Percentiles rank a stretch among this genome's conserved stretches.
phyloP scores from a whole-genome alignment of 2,329 filamentous ascomycete genomes.

The Periconia sp. region DNA sequence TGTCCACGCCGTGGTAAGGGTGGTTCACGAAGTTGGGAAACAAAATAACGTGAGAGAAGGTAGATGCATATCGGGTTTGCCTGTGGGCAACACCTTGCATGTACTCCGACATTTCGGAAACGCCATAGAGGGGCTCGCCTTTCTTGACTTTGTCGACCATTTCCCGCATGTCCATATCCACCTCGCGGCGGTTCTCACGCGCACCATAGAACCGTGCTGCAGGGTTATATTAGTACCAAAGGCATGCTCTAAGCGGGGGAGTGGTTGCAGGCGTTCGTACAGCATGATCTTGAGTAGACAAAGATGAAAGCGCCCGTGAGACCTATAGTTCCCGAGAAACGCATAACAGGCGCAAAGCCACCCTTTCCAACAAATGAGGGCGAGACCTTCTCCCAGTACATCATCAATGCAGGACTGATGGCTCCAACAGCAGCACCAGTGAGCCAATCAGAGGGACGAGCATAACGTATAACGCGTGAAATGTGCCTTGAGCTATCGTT shows the following conservation, averaged over 20 bases:
- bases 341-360: conserved; percentile 81
- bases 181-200: conserved; percentile 86
- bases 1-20: conserved; percentile 83
- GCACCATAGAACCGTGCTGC: conserved; percentile 94
- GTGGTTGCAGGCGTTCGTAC: conserved; percentile 58
- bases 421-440: conserved; percentile 68
- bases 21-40: conserved; percentile 99
- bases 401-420: conserved; percentile 73
- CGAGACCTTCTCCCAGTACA: conserved; percentile 78
- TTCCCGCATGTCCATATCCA: conserved; percentile 95
- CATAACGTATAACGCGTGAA: conserved; percentile 85
- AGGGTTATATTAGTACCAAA: conserved; percentile 5
- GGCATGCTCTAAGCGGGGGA: not conserved
- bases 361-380: conserved; percentile 83
- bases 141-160: conserved; percentile 97
- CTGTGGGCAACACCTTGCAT: conserved; percentile 91
- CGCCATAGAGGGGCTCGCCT: conserved; percentile 86
- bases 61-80: conserved; percentile 87
- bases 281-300: conserved; percentile 79
- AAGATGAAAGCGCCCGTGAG: conserved; percentile 77
- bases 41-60: conserved; percentile 81
- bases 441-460: conserved; percentile 80
- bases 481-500: conserved; percentile 67
- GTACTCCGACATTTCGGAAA: conserved; percentile 75
- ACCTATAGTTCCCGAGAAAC: conserved; percentile 73